Conservation (phyloP, 768 basidiomycete genomes). For the Dictyophora rubrovolvata region DNA sequence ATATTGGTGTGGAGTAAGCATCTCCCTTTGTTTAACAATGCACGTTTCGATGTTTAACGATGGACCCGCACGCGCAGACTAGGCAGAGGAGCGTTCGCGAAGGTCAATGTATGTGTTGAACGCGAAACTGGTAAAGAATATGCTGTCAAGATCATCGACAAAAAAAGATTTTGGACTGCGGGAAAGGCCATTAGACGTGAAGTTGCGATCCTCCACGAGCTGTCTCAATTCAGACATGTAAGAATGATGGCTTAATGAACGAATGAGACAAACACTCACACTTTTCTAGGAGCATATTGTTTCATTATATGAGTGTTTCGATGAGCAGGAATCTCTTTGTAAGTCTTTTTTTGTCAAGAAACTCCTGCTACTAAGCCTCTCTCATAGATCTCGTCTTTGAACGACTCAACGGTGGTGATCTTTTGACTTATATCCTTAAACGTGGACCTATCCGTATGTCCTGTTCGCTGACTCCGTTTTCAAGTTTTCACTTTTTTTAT, state of each 20-base stretch:
- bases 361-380: slow-evolving; percentile 11
- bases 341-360: slow-evolving; percentile 22
- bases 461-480: background rate
- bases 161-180: slow-evolving; percentile 27
- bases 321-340: slow-evolving; percentile 10
- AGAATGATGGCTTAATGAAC: background rate
- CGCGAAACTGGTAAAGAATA: slow-evolving; percentile 61
- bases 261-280: background rate
- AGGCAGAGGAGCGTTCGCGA: slow-evolving; percentile 87
- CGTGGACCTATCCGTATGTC: background rate
- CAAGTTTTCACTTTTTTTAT: background rate
- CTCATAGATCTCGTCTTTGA: slow-evolving; percentile 4
- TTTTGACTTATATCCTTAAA: background rate
- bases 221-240: slow-evolving; percentile 2
- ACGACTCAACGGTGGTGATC: slow-evolving; percentile 4
- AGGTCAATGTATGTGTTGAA: slow-evolving; percentile 74
- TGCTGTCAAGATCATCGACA: slow-evolving; percentile 83
- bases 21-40: background rate
- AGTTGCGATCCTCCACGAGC: slow-evolving; percentile 4
- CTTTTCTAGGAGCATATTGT: slow-evolving; percentile 14
- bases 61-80: slow-evolving; percentile 26
- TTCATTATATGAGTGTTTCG: slow-evolving; percentile 14
- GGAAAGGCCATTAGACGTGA: slow-evolving; percentile 22
- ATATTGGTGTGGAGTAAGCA: slow-evolving; percentile 40
- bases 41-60: background rate